Conservation (phyloP, 805 yeast genomes). For the Komagataella mondaviorum region DNA sequence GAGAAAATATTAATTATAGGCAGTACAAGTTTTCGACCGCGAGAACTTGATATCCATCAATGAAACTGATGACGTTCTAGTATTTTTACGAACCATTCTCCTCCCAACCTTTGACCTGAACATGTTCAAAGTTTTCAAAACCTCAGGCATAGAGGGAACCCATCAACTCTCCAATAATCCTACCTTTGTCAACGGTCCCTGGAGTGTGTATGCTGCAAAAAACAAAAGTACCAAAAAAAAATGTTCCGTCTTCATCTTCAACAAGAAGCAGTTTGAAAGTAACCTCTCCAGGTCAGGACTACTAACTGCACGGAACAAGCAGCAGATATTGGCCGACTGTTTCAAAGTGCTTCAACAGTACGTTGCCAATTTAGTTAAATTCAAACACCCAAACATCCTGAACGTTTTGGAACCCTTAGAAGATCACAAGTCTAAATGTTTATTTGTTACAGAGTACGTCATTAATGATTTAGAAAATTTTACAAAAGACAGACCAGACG, state of each 20-base stretch:
- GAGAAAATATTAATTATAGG: not conserved
- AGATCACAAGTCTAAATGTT: slow-evolving; percentile 62
- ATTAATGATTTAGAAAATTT: slow-evolving; percentile 16
- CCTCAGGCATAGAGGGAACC: slow-evolving; percentile 47
- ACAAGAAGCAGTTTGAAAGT: slow-evolving; percentile 60
- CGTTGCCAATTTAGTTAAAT: slow-evolving; percentile 57
- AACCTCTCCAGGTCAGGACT: slow-evolving; percentile 36
- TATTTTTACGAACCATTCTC: not conserved
- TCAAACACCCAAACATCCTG: slow-evolving; percentile 82
- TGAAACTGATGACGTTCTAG: not conserved
- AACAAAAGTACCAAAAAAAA: slow-evolving; percentile 43
- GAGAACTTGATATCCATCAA: not conserved
- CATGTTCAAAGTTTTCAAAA: slow-evolving; percentile 42
- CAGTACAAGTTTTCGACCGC: not conserved
- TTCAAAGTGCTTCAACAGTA: slow-evolving; percentile 55
- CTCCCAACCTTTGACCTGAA: not conserved
- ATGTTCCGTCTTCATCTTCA: slow-evolving; percentile 80
- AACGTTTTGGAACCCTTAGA: slow-evolving; percentile 83
- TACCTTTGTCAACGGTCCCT: slow-evolving; percentile 59
- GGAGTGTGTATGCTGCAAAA: slow-evolving; percentile 82
- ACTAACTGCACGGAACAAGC: slow-evolving; percentile 31
- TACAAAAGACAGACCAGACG: slow-evolving; percentile 38
- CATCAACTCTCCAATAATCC: slow-evolving; percentile 64
- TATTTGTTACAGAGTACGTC: slow-evolving; percentile 80
- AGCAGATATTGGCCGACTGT: slow-evolving; percentile 41